phyloP scores from a whole-genome alignment of 768 basidiomycete genomes.

The Tremella fuciformis region DNA sequence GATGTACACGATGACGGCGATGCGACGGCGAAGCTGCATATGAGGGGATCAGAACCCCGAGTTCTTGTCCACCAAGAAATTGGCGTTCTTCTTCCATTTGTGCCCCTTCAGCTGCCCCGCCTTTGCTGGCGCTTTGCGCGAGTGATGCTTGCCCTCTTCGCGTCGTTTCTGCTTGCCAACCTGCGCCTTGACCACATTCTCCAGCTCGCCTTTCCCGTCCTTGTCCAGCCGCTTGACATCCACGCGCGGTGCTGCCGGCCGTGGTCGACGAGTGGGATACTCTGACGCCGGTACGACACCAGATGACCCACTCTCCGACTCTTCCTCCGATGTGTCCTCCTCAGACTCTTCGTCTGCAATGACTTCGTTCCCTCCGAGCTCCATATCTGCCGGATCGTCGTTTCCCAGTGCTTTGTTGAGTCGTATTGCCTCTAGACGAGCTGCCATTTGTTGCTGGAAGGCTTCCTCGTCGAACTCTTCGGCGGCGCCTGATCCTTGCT shows the following conservation, averaged over 20 bases:
- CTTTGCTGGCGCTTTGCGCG: constrained; percentile 13
- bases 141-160: constrained; percentile 3
- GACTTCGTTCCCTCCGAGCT: constrained; percentile 10
- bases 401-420: constrained; percentile 43
- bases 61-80: constrained; percentile 39
- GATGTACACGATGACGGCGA: neutral
- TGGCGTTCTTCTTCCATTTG: constrained; percentile 49
- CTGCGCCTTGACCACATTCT: constrained; percentile 7
- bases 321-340: constrained; percentile 19
- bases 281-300: constrained; percentile 35
- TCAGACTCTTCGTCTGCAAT: constrained; percentile 9
- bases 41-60: constrained; percentile 23
- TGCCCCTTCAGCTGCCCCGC: constrained; percentile 48
- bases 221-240: neutral
- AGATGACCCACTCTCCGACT: constrained; percentile 25
- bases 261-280: constrained; percentile 25
- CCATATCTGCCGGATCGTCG: constrained; percentile 16
- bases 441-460: constrained; percentile 31
- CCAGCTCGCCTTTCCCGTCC: constrained; percentile 18
- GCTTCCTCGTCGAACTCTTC: constrained; percentile 32
- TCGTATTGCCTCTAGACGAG: constrained; percentile 32
- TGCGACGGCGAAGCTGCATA: neutral
- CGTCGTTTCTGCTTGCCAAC: neutral
- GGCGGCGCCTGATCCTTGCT: constrained; percentile 4
- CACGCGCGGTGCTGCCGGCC: neutral